Conservation (phyloP, 78 protist genomes). For the Mantamonas sphyraenae region DNA sequence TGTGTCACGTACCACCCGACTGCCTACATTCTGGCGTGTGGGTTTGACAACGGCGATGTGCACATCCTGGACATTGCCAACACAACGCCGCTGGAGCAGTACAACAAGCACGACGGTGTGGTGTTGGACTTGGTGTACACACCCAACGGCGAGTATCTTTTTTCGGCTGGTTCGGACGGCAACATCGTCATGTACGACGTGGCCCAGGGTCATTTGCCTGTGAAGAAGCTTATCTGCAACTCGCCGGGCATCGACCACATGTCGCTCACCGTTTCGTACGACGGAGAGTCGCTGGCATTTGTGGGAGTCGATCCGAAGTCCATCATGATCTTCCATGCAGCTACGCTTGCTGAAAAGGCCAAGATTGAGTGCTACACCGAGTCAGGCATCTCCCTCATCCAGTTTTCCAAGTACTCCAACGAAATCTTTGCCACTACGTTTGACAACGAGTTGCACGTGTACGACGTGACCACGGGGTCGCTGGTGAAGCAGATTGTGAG, state of each 20-base stretch:
- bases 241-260: not conserved
- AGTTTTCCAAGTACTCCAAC: no score
- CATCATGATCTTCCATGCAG: not conserved
- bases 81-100: not conserved
- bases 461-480: no score
- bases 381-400: not conserved
- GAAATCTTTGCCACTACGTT: no score
- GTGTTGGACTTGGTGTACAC: not conserved
- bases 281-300: not conserved
- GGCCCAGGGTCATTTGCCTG: not conserved
- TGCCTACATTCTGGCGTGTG: not conserved
- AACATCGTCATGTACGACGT: not conserved
- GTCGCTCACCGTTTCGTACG: not conserved
- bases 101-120: not conserved
- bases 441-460: no score
- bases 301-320: not conserved
- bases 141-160: not conserved
- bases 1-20: not conserved
- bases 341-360: not conserved
- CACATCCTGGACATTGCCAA: slow-evolving; percentile 8
- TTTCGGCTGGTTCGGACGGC: not conserved
- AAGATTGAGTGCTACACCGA: not conserved
- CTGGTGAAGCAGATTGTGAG: no score
- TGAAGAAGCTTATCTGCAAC: not conserved
- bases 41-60: slow-evolving; percentile 2